These are phyloP conservation scores for Coemansia guatemalensis DNA, from an alignment of 192 early-diverging fungal genomes.

Conservation along the genomic window DNA sequence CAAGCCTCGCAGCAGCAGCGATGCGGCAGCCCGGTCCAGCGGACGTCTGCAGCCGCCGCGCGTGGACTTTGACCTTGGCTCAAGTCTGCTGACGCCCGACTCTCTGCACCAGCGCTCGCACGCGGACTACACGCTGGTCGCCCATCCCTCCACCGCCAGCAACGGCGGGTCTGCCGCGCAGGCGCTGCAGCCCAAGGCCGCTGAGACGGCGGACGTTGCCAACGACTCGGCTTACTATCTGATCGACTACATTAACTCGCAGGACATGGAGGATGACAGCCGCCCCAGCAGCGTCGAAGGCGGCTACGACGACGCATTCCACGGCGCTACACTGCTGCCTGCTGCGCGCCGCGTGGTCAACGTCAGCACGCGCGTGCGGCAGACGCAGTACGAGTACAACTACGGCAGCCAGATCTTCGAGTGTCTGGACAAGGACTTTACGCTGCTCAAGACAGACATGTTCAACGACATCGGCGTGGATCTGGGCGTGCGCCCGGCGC, in stretches of 20 bases:
- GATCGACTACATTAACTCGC: constrained; percentile 48
- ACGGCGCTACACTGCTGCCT: constrained; percentile 2
- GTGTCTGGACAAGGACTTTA: constrained; percentile 41
- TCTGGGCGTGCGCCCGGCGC: background rate
- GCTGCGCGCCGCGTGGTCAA: constrained; percentile 44
- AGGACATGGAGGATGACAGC: constrained; percentile 7
- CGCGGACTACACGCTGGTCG: constrained; percentile 17
- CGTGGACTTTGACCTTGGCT: constrained; percentile 45
- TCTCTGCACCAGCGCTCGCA: constrained; percentile 26
- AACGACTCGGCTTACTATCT: constrained; percentile 45
- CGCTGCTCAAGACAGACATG: constrained; percentile 44
- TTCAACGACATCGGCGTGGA: constrained; percentile 27
- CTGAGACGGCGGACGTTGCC: constrained; percentile 3
- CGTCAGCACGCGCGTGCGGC: constrained; percentile 40
- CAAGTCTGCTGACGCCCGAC: constrained; percentile 43
- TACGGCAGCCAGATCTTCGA: constrained; percentile 54
- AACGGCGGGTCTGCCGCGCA: background rate
- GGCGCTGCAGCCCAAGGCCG: background rate
- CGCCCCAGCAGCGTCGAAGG: background rate
- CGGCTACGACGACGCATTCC: background rate
- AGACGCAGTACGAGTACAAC: constrained; percentile 54
- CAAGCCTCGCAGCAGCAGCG: constrained; percentile 13
- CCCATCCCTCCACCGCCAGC: constrained; percentile 3
- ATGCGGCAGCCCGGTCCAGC: background rate
- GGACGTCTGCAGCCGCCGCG: constrained; percentile 23